Conservation (phyloP, 2,329 filamentous ascomycete genomes). For the Hypoxylon sp. region DNA sequence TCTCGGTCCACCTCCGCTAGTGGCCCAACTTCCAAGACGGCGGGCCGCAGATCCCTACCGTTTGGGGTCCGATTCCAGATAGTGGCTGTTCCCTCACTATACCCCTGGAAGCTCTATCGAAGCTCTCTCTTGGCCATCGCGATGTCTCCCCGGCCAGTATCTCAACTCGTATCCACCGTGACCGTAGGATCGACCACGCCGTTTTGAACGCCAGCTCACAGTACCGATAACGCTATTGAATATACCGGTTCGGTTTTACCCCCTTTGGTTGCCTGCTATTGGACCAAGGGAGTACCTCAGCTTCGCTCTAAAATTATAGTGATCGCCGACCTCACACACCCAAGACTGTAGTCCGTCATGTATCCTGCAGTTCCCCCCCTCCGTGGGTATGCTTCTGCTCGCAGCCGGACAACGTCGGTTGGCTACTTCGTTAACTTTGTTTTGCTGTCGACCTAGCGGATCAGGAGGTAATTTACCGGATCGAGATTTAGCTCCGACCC, state of each 20-base stretch:
- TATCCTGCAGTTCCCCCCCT: constrained; percentile 11
- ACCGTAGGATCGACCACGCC: constrained; percentile 30
- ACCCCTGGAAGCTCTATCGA: constrained; percentile 11
- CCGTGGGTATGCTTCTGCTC: constrained; percentile 11
- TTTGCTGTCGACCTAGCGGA: constrained; percentile 6
- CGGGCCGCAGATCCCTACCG: constrained; percentile 40
- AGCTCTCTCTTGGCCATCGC: constrained; percentile 5
- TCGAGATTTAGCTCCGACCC: constrained; percentile 20
- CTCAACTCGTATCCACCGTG: constrained; percentile 40
- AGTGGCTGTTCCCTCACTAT: constrained; percentile 11
- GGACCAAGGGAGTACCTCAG: constrained; percentile 22
- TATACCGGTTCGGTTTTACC: constrained; percentile 24
- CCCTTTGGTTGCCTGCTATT: constrained; percentile 13
- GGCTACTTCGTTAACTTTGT: constrained; percentile 19
- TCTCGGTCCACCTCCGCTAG: constrained; percentile 38
- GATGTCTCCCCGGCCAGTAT: constrained; percentile 1
- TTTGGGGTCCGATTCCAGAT: constrained; percentile 25
- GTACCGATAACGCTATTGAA: constrained; percentile 32
- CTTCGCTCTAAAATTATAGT: constrained; percentile 36
- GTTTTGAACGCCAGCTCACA: constrained; percentile 25
- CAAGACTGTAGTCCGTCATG: constrained; percentile 18
- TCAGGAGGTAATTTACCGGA: constrained; percentile 26
- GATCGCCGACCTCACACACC: constrained; percentile 39
- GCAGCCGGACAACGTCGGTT: constrained; percentile 17
- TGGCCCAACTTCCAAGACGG: constrained; percentile 31